phyloP scores from a whole-genome alignment of 805 yeast genomes.

The Candida golubevii region DNA sequence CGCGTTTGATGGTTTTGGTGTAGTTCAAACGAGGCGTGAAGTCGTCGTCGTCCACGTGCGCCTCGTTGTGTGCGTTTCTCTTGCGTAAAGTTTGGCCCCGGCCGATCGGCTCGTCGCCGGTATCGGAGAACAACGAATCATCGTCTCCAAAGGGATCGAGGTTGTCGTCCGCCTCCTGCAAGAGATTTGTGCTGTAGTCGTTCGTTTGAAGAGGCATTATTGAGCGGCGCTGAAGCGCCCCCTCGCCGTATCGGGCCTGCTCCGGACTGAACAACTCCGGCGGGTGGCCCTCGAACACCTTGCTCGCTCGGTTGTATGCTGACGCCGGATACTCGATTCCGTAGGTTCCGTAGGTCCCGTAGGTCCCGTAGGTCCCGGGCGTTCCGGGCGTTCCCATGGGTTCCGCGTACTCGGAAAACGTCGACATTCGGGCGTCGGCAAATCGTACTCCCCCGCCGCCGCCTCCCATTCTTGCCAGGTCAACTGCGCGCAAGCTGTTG shows the following conservation, averaged over 20 bases:
- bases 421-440: conserved; percentile 7
- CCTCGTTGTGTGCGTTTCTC: conserved; percentile 13
- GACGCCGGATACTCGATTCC: conserved; percentile 15
- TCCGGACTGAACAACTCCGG: not conserved
- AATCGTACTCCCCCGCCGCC: conserved; percentile 8
- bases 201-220: conserved; percentile 16
- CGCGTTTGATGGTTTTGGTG: conserved; percentile 41
- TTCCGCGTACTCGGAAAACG: conserved; percentile 5
- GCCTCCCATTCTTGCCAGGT: not conserved
- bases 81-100: conserved; percentile 28
- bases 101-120: conserved; percentile 34
- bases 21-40: conserved; percentile 39
- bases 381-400: not conserved
- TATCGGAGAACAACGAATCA: conserved; percentile 39
- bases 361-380: not conserved
- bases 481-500: not conserved
- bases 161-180: conserved; percentile 37
- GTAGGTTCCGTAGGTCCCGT: no score
- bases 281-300: not conserved
- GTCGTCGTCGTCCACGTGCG: conserved; percentile 30
- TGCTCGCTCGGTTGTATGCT: conserved; percentile 13
- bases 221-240: conserved; percentile 4
- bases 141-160: conserved; percentile 43
- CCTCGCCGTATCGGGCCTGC: not conserved
- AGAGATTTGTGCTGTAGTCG: conserved; percentile 36